Conservation (phyloP, 1,139 yeast species). For the Pichia sp. region DNA sequence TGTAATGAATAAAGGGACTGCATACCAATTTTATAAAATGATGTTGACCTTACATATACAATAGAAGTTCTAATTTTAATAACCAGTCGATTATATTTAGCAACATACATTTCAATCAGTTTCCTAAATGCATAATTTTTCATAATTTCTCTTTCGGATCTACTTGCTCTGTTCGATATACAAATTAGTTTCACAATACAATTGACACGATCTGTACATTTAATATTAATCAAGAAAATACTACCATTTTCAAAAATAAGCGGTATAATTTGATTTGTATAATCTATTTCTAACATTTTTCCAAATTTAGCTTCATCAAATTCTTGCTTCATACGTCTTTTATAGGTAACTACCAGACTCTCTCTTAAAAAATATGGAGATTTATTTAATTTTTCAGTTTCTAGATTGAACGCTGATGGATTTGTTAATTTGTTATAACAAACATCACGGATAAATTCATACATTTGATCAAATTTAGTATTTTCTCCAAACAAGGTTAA, state of each 20-base stretch:
- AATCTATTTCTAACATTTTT: slow-evolving; percentile 21
- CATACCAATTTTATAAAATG: slow-evolving; percentile 25
- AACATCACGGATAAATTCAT: slow-evolving; percentile 26
- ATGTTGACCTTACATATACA: slow-evolving; percentile 16
- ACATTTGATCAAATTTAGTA: slow-evolving; percentile 25
- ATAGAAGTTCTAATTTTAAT: slow-evolving; percentile 22
- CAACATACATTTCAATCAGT: slow-evolving; percentile 29
- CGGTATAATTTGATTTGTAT: slow-evolving; percentile 28
- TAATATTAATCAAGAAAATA: slow-evolving; percentile 25
- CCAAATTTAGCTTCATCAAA: slow-evolving; percentile 28
- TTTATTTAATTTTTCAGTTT: slow-evolving; percentile 9
- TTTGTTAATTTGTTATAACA: slow-evolving; percentile 18
- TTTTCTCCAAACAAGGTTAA: slow-evolving; percentile 21
- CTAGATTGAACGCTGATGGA: slow-evolving; percentile 5
- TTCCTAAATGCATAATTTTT: slow-evolving; percentile 25
- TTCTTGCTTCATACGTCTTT: slow-evolving; percentile 21
- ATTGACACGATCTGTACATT: slow-evolving; percentile 15
- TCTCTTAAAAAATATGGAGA: slow-evolving; percentile 25
- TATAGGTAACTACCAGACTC: slow-evolving; percentile 23
- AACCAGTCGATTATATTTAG: slow-evolving; percentile 23
- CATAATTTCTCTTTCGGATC: slow-evolving; percentile 25
- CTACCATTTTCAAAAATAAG: slow-evolving; percentile 26
- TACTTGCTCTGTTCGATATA: slow-evolving; percentile 21
- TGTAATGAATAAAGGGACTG: slow-evolving; percentile 26
- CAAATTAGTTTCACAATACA: slow-evolving; percentile 25